phyloP scores from a whole-genome alignment of 306 rosid species.

The Rubus parviflorus region DNA sequence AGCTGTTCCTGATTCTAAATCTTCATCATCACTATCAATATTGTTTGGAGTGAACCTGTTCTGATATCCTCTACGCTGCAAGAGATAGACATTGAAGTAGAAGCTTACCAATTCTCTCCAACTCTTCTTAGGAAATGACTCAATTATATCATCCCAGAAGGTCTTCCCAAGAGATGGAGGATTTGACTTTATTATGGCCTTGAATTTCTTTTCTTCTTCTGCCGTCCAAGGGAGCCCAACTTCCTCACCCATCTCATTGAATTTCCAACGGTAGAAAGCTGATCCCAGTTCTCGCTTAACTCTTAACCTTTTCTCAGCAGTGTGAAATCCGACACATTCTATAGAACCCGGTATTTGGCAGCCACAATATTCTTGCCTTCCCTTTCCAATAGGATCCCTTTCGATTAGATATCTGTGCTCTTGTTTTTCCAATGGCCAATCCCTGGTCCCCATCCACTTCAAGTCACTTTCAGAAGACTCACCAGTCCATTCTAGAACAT shows the following conservation, averaged over 20 bases:
- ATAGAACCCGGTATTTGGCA: conserved; percentile 55
- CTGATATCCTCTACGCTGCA: conserved; percentile 74
- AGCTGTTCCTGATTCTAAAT: conserved; percentile 34
- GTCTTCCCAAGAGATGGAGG: conserved; percentile 35
- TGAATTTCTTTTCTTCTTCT: conserved; percentile 60
- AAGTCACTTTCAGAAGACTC: conserved; percentile 49
- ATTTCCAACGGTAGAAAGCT: conserved; percentile 60
- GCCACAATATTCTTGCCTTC: conserved; percentile 75
- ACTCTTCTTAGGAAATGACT: conserved; percentile 56
- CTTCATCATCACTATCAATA: conserved; percentile 75
- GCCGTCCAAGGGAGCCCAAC: conserved; percentile 49
- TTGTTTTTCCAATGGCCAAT: conserved; percentile 57
- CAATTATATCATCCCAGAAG: conserved; percentile 54
- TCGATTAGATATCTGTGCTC: conserved; percentile 46
- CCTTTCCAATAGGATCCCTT: conserved; percentile 85
- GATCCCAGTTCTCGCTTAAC: conserved; percentile 62
- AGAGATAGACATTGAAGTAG: conserved; percentile 77
- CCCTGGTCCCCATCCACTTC: conserved; percentile 69
- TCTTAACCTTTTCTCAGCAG: conserved; percentile 59
- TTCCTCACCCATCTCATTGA: conserved; percentile 65
- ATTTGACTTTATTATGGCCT: conserved; percentile 42
- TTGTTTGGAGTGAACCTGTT: conserved; percentile 61
- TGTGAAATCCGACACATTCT: conserved; percentile 67
- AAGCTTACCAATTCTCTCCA: conserved; percentile 72
- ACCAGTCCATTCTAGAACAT: conserved; percentile 64